These are phyloP conservation scores for Tetrahymena malaccensis DNA, from an alignment of 73 alveolate genomes.

Conservation along the genomic window DNA sequence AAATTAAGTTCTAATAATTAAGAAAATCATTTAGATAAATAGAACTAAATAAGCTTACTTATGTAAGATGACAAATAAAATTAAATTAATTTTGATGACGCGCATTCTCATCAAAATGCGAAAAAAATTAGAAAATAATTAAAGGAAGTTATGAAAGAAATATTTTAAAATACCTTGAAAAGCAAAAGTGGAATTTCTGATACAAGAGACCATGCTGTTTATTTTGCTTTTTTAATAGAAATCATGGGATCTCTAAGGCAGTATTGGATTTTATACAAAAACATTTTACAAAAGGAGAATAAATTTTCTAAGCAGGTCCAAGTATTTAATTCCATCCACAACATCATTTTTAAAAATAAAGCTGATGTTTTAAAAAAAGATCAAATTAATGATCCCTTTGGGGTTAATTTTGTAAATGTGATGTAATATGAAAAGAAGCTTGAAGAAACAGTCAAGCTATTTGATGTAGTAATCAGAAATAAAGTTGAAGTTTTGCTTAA, in stretches of 20 bases:
- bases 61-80: not conserved
- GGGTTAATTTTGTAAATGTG: not conserved
- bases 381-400: not conserved
- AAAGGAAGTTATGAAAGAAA: not conserved
- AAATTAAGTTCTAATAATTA: not conserved
- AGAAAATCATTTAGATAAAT: not conserved
- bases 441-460: not conserved
- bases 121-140: not conserved
- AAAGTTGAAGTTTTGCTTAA: not conserved
- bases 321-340: not conserved
- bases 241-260: not conserved
- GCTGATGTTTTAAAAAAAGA: not conserved
- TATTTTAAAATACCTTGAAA: not conserved
- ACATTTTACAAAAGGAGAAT: not conserved
- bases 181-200: not conserved
- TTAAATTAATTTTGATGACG: not conserved
- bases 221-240: not conserved
- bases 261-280: not conserved
- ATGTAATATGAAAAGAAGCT: not conserved
- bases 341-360: not conserved
- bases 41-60: not conserved
- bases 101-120: not conserved
- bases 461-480: not conserved
- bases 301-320: not conserved
- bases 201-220: not conserved